Evolutionary conservation across 257 asterid species (phyloP), one percentile per base, ranked within the genome.

Genomic region (Primulina huaijiensis): DNA sequence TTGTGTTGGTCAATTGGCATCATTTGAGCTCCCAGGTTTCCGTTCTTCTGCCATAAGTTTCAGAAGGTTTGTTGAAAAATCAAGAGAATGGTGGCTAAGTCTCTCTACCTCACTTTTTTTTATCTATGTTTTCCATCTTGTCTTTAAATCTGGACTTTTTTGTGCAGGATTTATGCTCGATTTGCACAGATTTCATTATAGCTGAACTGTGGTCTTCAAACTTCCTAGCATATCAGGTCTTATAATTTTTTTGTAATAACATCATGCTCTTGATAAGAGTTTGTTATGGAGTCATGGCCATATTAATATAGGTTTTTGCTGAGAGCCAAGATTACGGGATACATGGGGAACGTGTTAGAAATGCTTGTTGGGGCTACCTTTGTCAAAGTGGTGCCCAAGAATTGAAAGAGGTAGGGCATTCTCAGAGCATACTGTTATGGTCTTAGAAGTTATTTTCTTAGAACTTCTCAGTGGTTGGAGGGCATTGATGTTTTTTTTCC

Each of bases 331-430:
- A 93, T 82, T 93, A 93, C 74, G 99, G 99, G 38, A 74, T 78
- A 27, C 92, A 93, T 74, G 99, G 99, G 67, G 97, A 93, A 71
- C 96, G 96, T 62, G 99, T 93, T 53, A 89, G 97, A 84, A 93
- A 80, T 86, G 97, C 99, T 74, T 93, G 99, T 75, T 93, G 99
- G 99, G 99, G 97, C 74, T 93, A 90, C 85, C 92, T 93, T 63
- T 93, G 99, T 83, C 99, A 90, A 82, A 90, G 97, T 86, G 99
- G 96, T 76, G 85, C 92, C 14, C 81, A 75, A 72, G 99, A 93
- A 86, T 78, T 93, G 75, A 93, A 86, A 76, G 96, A 93, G 97
- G 99, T 85, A 62, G 74, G 73, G 65, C 68, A 35, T 65, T 74
- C 40, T 59, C n/a, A 16, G 10, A 12, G 3, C 58, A 37, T 29